Conservation (phyloP, 176 grass and related monocot genomes). For the Melocanna baccifera region DNA sequence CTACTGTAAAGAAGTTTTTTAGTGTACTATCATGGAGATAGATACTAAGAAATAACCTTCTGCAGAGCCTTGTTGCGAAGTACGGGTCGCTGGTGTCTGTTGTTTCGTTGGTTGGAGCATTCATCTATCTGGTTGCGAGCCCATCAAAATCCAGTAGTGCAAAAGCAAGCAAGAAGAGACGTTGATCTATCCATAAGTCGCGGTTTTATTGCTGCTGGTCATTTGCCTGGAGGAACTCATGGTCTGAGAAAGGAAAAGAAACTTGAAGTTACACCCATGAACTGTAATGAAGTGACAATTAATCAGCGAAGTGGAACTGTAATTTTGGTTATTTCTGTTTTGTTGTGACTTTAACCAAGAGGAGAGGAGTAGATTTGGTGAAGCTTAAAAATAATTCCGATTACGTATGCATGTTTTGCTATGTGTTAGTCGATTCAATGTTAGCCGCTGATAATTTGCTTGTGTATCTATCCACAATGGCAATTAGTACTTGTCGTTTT, state of each 20-base stretch:
- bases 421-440: neutral
- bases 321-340: conserved; percentile 33
- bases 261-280: neutral
- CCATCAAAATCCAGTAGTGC: conserved; percentile 54
- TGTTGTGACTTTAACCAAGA: neutral
- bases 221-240: neutral
- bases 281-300: conserved; percentile 22
- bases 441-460: neutral
- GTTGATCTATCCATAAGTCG: conserved; percentile 35
- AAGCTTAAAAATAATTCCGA: neutral
- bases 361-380: neutral
- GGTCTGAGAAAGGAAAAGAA: neutral
- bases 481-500: neutral
- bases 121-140: conserved; percentile 73
- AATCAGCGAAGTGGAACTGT: neutral
- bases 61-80: conserved; percentile 69
- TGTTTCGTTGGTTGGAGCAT: conserved; percentile 54
- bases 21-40: neutral
- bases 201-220: neutral
- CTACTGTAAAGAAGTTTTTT: too few species aligned
- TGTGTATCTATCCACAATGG: neutral
- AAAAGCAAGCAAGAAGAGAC: conserved; percentile 83
- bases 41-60: conserved; percentile 1
- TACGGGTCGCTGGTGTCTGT: conserved; percentile 74
- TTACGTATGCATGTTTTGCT: neutral